Evolutionary conservation across 139 green algal species (phyloP).

Genomic region (Edaphochlamys debaryana): DNA sequence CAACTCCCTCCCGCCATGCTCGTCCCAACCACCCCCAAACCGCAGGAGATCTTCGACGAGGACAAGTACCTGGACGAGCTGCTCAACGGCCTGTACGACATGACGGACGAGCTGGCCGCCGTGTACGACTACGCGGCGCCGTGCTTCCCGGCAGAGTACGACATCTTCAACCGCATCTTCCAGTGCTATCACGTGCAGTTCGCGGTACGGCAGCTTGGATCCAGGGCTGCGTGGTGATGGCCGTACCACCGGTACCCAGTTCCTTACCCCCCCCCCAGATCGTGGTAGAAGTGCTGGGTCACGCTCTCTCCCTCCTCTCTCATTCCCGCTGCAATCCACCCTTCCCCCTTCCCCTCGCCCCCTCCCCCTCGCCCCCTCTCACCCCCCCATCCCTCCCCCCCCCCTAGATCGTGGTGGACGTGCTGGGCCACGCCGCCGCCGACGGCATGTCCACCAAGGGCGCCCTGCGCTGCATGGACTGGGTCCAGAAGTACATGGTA

Average conservation of each 20-base stretch:
- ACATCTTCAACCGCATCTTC: conserved; percentile 78
- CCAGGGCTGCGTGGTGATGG: background rate
- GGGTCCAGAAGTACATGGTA: conserved; percentile 77
- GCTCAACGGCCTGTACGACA: conserved; percentile 35
- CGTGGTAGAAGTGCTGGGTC: too few relatives aligned
- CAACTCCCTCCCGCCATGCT: too few relatives aligned
- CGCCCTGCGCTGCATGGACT: conserved; percentile 81
- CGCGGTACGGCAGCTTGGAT: background rate
- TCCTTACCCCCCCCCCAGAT: too few relatives aligned
- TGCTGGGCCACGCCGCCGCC: conserved; percentile 71
- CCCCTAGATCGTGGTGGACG: conserved; percentile 62
- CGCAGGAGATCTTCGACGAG: conserved; percentile 51
- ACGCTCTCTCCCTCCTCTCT: too few relatives aligned
- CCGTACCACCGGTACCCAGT: too few relatives aligned
- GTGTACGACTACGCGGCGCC: conserved; percentile 79
- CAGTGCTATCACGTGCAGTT: conserved; percentile 2
- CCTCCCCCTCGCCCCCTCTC: background rate
- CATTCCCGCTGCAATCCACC: background rate
- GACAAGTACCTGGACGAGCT: conserved; percentile 47
- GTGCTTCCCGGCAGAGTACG: conserved; percentile 87
- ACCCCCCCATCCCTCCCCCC: background rate
- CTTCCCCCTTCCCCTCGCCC: background rate
- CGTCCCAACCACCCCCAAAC: background rate
- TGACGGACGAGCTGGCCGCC: conserved; percentile 61
- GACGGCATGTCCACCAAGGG: conserved; percentile 77